Conservation (phyloP, 2,329 filamentous ascomycete species). For the Sporothrix pallida region DNA sequence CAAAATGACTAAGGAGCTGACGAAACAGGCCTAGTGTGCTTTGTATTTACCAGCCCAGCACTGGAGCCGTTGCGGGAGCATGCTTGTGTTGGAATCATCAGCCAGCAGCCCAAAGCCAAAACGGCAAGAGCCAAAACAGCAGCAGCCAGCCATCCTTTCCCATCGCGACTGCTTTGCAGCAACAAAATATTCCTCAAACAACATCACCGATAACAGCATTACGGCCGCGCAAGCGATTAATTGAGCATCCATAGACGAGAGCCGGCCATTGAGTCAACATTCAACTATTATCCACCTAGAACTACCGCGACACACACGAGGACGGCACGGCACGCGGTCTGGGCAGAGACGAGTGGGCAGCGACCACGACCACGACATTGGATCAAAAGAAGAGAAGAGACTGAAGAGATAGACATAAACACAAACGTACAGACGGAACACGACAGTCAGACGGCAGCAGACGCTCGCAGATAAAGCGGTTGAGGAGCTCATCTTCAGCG, state of each 20-base stretch:
- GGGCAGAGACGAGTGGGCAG: not conserved
- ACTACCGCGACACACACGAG: constrained; percentile 9
- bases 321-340: constrained; percentile 14
- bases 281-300: not conserved
- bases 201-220: constrained; percentile 2
- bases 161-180: not conserved
- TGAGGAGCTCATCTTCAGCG: not conserved
- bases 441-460: not conserved
- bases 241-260: not conserved
- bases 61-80: not conserved
- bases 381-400: not conserved
- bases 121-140: too few relatives aligned
- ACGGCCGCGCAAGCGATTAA: not conserved
- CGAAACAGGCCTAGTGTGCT: constrained; percentile 12
- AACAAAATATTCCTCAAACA: not conserved
- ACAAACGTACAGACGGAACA: not conserved
- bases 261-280: not conserved
- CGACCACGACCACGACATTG: not conserved
- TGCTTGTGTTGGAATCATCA: not conserved
- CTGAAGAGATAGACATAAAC: not conserved
- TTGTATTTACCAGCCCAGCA: constrained; percentile 10
- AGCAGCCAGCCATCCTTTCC: not conserved
- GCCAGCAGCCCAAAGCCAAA: not conserved
- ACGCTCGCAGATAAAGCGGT: not conserved
- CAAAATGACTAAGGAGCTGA: constrained; percentile 8